A percentile compares a stretch with the other conserved stretches of the same genome.
These are phyloP conservation scores for Daphne laureola DNA, from an alignment of 441 rosid genomes.

Conservation along the genomic window DNA sequence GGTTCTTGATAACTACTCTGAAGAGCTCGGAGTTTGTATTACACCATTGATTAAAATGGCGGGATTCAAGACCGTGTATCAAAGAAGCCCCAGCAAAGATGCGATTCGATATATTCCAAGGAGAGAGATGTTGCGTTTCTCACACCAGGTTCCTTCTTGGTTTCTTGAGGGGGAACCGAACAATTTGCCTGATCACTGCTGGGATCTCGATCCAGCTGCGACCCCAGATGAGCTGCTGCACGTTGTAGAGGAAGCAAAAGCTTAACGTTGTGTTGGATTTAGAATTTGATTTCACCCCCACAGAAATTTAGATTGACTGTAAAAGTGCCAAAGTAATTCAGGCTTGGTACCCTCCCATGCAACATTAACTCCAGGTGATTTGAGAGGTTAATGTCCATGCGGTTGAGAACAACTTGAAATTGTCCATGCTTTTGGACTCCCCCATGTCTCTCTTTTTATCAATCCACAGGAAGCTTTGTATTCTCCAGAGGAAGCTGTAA, in stretches of 20 bases:
- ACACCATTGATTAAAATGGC: slow-evolving; percentile 59
- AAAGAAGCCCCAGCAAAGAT: slow-evolving; percentile 39
- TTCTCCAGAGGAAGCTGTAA: slow-evolving; percentile 1
- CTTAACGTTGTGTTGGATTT: slow-evolving; percentile 14
- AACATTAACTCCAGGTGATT: no score
- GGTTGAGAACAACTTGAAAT: no score
- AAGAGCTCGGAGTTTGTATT: slow-evolving; percentile 80
- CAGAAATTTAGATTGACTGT: no score
- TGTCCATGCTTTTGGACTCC: no score
- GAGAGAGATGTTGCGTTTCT: slow-evolving; percentile 78
- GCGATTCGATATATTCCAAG: slow-evolving; percentile 79
- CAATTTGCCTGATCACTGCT: slow-evolving; percentile 60
- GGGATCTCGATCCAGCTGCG: slow-evolving; percentile 98
- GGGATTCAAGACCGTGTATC: slow-evolving; percentile 91
- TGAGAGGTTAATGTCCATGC: no score
- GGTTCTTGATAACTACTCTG: slow-evolving; percentile 83
- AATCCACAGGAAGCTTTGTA: not conserved
- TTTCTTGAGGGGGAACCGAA: slow-evolving; percentile 54
- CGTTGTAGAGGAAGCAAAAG: slow-evolving; percentile 28
- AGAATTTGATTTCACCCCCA: no score
- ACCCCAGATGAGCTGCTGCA: slow-evolving; percentile 94
- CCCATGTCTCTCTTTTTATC: no score
- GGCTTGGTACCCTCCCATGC: no score
- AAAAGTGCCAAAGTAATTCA: no score
- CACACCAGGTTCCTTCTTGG: slow-evolving; percentile 89